Evolutionary conservation across 768 basidiomycete genomes (phyloP).

Genomic region (Russula earlei): DNA sequence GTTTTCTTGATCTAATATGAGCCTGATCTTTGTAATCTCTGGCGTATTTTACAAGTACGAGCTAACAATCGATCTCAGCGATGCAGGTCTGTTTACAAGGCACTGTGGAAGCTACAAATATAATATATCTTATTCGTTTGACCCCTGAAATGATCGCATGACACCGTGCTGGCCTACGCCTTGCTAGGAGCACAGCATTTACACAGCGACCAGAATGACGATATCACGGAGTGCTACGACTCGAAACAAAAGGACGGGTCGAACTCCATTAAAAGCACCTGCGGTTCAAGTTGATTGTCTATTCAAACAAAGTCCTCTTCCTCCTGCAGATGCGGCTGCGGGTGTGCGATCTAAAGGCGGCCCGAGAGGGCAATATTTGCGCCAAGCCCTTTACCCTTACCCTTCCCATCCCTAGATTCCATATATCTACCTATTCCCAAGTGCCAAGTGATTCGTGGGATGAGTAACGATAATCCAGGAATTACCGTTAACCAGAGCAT

Average conservation of each 20-base stretch:
- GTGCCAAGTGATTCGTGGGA: slow-evolving; percentile 68
- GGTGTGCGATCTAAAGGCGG: background rate
- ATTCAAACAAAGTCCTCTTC: no score
- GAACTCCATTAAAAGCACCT: no score
- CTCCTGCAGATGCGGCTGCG: no score
- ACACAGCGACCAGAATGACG: no score
- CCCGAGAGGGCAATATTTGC: background rate
- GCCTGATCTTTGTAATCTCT: slow-evolving; percentile 19
- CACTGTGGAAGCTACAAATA: background rate
- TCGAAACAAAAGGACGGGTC: no score
- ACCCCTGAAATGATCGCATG: background rate
- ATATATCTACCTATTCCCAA: slow-evolving; percentile 67
- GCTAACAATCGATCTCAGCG: background rate
- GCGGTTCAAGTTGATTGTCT: no score
- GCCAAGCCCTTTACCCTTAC: background rate
- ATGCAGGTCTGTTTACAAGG: background rate
- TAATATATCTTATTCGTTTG: background rate
- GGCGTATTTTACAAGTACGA: background rate
- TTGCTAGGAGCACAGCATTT: no score
- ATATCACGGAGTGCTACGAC: no score
- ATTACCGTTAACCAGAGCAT: slow-evolving; percentile 62
- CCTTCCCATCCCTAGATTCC: slow-evolving; percentile 46
- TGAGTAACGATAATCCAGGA: slow-evolving; percentile 52
- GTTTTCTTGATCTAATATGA: slow-evolving; percentile 98
- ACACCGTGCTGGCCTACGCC: background rate